A percentile compares a stretch with the other conserved stretches of the same genome.
phyloP scores from a whole-genome alignment of 192 early-diverging fungal species.

The Backusella tarrabulga region DNA sequence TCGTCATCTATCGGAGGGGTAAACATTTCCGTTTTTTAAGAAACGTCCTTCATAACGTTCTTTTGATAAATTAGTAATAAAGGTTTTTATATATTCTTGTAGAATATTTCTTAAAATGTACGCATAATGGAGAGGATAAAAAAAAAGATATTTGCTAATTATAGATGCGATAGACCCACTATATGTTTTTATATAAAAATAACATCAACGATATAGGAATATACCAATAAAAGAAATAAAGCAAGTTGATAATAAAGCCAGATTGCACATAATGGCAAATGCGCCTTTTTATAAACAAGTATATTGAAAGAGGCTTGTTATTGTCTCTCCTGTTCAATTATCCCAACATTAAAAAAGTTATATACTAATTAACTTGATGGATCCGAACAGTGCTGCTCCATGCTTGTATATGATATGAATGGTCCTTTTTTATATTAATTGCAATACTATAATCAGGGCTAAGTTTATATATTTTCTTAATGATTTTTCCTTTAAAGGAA shows the following conservation, averaged over 20 bases:
- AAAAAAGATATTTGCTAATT: not conserved
- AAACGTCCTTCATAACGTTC: too few species aligned
- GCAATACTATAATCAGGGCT: not conserved
- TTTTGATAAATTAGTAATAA: too few species aligned
- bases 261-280: not conserved
- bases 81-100: not conserved
- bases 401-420: not conserved
- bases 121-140: not conserved
- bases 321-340: not conserved
- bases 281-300: too few species aligned
- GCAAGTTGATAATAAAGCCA: not conserved
- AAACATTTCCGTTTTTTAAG: too few species aligned
- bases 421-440: not conserved
- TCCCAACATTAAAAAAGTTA: not conserved
- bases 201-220: not conserved
- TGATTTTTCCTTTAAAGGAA: not conserved
- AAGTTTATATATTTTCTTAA: not conserved
- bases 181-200: too few species aligned
- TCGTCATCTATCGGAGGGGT: not conserved
- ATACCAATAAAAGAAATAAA: not conserved
- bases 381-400: not conserved
- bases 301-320: too few species aligned
- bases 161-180: not conserved
- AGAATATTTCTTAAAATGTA: too few species aligned
- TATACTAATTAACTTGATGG: not conserved